Evolutionary conservation across 768 basidiomycete species (phyloP).

Genomic region (Tulasnella sp.): DNA sequence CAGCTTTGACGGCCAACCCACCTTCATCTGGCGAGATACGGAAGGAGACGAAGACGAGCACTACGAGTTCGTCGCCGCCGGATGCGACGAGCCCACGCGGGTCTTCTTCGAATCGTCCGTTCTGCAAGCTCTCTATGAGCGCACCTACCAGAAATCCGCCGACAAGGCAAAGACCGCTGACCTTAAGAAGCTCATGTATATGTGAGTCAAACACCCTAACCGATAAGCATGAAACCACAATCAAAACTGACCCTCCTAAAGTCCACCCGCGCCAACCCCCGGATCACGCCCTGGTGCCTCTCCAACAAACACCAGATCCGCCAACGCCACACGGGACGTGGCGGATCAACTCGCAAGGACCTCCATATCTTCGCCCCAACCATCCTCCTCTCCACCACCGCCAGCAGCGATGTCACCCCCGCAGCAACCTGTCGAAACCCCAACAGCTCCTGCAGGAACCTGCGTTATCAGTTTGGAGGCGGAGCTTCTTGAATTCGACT

Average conservation of each 20-base stretch:
- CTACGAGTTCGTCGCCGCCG: constrained; percentile 79
- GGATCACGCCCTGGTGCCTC: constrained; percentile 15
- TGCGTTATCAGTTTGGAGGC: constrained; percentile 16
- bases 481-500: constrained; percentile 61
- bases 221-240: not conserved
- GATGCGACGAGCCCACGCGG: constrained; percentile 67
- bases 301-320: not conserved
- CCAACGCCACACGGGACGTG: not conserved
- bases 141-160: constrained; percentile 74
- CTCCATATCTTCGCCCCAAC: not conserved
- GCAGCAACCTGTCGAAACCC: constrained; percentile 13
- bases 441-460: constrained; percentile 1
- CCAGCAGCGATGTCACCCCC: constrained; percentile 32
- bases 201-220: constrained; percentile 46
- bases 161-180: constrained; percentile 63
- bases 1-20: constrained; percentile 68
- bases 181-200: constrained; percentile 76
- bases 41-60: constrained; percentile 89
- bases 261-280: not conserved
- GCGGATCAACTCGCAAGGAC: constrained; percentile 19
- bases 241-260: not conserved
- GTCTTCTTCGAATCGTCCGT: constrained; percentile 91
- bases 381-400: constrained; percentile 24
- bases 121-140: constrained; percentile 94
- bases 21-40: constrained; percentile 88